These are phyloP conservation scores for Wickerhamomyces mucosus DNA, from an alignment of 805 yeast species.

Conservation along the genomic window DNA sequence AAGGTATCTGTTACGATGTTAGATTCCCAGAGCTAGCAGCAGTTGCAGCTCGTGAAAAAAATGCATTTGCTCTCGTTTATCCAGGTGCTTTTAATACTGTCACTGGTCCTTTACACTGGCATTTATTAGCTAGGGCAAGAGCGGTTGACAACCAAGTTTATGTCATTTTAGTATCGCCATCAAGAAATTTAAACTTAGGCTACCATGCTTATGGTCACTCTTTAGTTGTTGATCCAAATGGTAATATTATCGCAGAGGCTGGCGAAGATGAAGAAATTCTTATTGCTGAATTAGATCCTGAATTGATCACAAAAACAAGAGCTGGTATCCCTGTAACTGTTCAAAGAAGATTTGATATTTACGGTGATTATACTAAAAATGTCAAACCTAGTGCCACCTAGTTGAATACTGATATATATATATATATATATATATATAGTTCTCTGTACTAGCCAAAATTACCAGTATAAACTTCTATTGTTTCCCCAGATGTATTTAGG, in stretches of 20 bases:
- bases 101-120: slow-evolving; percentile 85
- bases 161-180: slow-evolving; percentile 80
- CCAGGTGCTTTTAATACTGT: slow-evolving; percentile 86
- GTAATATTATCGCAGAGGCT: slow-evolving; percentile 62
- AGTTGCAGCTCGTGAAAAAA: slow-evolving; percentile 52
- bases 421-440: too few relatives aligned
- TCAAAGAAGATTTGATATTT: slow-evolving; percentile 67
- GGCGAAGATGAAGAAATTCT: slow-evolving; percentile 72
- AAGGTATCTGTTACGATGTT: slow-evolving; percentile 80
- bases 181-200: slow-evolving; percentile 52
- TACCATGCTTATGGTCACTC: slow-evolving; percentile 68
- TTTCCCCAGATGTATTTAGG: too few relatives aligned
- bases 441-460: too few relatives aligned
- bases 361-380: slow-evolving; percentile 17
- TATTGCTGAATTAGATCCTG: slow-evolving; percentile 65
- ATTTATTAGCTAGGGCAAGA: slow-evolving; percentile 60
- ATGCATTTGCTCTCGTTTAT: slow-evolving; percentile 70
- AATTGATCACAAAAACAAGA: slow-evolving; percentile 45
- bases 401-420: too few relatives aligned
- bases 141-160: slow-evolving; percentile 71
- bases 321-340: slow-evolving; percentile 55
- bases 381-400: slow-evolving; percentile 12
- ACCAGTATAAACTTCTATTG: too few relatives aligned
- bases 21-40: slow-evolving; percentile 76
- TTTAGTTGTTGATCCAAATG: slow-evolving; percentile 56